A percentile compares a stretch with the other conserved stretches of the same genome.
Evolutionary conservation across 768 basidiomycete genomes (phyloP).

Genomic region (Serendipita indica): DNA sequence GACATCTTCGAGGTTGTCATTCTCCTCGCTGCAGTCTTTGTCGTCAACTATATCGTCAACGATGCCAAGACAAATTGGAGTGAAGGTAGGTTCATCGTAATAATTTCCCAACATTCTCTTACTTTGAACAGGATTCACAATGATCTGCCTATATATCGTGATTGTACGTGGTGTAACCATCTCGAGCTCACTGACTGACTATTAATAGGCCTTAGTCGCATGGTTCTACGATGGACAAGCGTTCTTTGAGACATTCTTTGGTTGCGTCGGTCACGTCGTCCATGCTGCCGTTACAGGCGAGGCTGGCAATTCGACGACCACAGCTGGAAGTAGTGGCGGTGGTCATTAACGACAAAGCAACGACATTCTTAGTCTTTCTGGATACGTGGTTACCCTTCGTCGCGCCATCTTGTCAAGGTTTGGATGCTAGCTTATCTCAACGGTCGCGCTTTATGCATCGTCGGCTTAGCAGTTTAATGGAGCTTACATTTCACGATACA

Average conservation of each 20-base stretch:
- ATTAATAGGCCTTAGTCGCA: conserved; percentile 37
- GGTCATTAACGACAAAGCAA: neutral
- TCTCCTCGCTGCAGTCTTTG: conserved; percentile 50
- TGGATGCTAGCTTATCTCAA: too few species aligned
- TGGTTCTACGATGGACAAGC: conserved; percentile 54
- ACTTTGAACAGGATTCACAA: conserved; percentile 52
- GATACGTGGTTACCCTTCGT: too few species aligned
- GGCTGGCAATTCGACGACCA: neutral
- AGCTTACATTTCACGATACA: neutral
- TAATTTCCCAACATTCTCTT: too few species aligned
- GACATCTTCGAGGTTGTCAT: conserved; percentile 56
- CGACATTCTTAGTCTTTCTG: too few species aligned
- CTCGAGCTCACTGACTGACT: neutral
- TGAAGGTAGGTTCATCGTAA: too few species aligned
- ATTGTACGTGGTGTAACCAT: conserved; percentile 28
- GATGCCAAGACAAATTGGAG: conserved; percentile 69
- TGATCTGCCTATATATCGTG: conserved; percentile 55
- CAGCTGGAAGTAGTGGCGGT: neutral
- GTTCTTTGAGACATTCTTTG: conserved; percentile 30
- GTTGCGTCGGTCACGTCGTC: conserved; percentile 25
- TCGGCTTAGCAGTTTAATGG: neutral
- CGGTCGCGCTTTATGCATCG: neutral
- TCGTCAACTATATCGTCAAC: conserved; percentile 68
- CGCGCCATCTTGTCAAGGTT: too few species aligned
- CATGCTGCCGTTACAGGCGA: too few species aligned